Conservation (phyloP, 2,329 filamentous ascomycete genomes). For the Sporothrix variecibatus region DNA sequence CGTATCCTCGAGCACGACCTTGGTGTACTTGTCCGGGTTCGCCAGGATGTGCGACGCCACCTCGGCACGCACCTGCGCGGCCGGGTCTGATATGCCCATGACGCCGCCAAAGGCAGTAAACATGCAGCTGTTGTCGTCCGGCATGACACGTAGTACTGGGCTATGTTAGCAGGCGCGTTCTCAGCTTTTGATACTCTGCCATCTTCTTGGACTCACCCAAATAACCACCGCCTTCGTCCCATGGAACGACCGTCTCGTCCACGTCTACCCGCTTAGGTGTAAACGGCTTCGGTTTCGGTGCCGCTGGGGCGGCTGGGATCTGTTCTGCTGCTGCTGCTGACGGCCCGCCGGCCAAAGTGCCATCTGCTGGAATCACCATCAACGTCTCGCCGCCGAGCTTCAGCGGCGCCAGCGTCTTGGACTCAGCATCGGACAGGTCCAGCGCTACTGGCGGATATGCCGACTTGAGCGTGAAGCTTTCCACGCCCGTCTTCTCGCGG, state of each 20-base stretch:
- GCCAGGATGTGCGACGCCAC: constrained; percentile 77
- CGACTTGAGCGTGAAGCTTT: constrained; percentile 75
- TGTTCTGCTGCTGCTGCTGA: not conserved
- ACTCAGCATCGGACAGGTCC: constrained; percentile 54
- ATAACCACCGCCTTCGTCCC: constrained; percentile 53
- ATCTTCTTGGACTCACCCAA: constrained; percentile 54
- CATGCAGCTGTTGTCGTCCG: constrained; percentile 92
- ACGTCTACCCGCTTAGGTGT: constrained; percentile 41
- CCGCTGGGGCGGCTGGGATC: constrained; percentile 22
- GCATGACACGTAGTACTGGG: constrained; percentile 84
- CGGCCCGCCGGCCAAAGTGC: constrained; percentile 35
- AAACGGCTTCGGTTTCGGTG: constrained; percentile 35
- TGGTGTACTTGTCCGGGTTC: constrained; percentile 71
- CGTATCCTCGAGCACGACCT: constrained; percentile 70
- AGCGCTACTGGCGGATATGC: constrained; percentile 79
- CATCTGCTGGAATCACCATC: constrained; percentile 47
- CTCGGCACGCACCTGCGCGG: constrained; percentile 66
- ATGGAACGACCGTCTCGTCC: constrained; percentile 50
- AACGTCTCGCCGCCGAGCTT: constrained; percentile 54
- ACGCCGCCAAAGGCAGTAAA: constrained; percentile 86
- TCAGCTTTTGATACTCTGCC: too few relatives aligned
- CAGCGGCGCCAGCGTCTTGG: constrained; percentile 45
- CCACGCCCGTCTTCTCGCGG: constrained; percentile 63
- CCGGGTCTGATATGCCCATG: constrained; percentile 59
- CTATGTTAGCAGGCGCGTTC: not conserved